Base-by-base conservation (phyloP, 805 yeast species). In the Wickerhamiella australiensis region DNA sequence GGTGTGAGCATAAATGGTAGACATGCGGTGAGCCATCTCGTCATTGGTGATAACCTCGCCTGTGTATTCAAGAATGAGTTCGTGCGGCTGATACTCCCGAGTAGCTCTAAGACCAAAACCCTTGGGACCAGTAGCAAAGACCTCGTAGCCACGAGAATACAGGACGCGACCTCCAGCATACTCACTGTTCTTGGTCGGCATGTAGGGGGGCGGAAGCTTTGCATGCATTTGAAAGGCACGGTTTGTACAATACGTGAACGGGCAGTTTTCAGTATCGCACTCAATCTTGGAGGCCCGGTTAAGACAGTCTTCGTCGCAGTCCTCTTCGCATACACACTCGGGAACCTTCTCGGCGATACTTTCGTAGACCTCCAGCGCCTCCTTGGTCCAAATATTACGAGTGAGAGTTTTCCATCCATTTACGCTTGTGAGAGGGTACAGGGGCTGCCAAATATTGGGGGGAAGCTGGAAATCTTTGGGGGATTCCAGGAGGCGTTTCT, bases 11-110 rank as follows among this genome's bases (percentile, higher is more conserved):
- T 70, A 69, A 15, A 64, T 61, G 6, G 61, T 59, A 3, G 55
- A 53, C 54, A 71, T 59, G 23, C 76, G 56, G 15, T 58, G 52
- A 26, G 67, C 65, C 59, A 73, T 68, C 45, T 67, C 70, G 3
- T 56, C 54, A 27, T 65, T 66, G 45, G 65, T 65, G 22, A 74
- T 66, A 13, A 74, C 70, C 49, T 74, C 78, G 11, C 78, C 78
- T 1, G 73, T 67, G 54, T 73, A 74, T 54, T 74, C 78, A 25
- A 70, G 58, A 25, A 74, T 65, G n/a, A 74, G 59, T 40, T 64
- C 65, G 4, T 66, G 68, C 13, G 71, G 65, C 3, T 59, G 54
- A 42, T 68, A 71, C 0, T 57, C 53, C 26, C 71, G 57, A 2
- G 62, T 57, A 2, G 77, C 68, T 15, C 69, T 53, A 12, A 74